These are phyloP conservation scores for Cryoendolithus antarcticus DNA, from an alignment of 2,329 filamentous ascomycete species.

Conservation along the genomic window DNA sequence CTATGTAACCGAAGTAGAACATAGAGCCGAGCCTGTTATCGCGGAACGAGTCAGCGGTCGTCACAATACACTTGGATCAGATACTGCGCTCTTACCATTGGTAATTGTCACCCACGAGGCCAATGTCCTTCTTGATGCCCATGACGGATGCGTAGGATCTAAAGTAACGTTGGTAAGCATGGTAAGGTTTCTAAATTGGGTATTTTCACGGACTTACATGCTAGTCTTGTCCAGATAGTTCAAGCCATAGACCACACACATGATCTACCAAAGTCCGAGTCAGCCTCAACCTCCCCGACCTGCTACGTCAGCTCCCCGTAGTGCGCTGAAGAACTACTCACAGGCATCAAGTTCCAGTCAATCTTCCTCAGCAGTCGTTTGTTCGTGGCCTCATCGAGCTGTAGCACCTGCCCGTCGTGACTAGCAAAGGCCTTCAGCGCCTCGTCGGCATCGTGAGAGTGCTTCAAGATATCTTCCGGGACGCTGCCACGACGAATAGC, in stretches of 20 bases:
- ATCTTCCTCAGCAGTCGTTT: constrained; percentile 48
- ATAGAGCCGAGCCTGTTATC: constrained; percentile 24
- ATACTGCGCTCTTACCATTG: constrained; percentile 26
- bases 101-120: constrained; percentile 38
- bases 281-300: too few relatives aligned
- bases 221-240: constrained; percentile 51
- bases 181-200: too few relatives aligned
- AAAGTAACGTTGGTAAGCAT: too few relatives aligned
- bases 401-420: constrained; percentile 37
- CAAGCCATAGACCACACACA: constrained; percentile 46
- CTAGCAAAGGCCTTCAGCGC: constrained; percentile 45
- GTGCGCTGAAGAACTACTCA: constrained; percentile 10
- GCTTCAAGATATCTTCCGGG: constrained; percentile 32
- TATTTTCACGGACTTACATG: constrained; percentile 14
- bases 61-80: too few relatives aligned
- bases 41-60: too few relatives aligned
- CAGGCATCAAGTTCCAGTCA: constrained; percentile 49
- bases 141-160: constrained; percentile 38
- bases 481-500: constrained; percentile 18
- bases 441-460: constrained; percentile 47
- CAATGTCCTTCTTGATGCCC: constrained; percentile 35
- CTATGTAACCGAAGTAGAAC: constrained; percentile 43
- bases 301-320: too few relatives aligned
- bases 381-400: constrained; percentile 45
- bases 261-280: constrained; percentile 24